Conservation (phyloP, 2,329 filamentous ascomycete genomes). For the Elsinoe fawcettii region DNA sequence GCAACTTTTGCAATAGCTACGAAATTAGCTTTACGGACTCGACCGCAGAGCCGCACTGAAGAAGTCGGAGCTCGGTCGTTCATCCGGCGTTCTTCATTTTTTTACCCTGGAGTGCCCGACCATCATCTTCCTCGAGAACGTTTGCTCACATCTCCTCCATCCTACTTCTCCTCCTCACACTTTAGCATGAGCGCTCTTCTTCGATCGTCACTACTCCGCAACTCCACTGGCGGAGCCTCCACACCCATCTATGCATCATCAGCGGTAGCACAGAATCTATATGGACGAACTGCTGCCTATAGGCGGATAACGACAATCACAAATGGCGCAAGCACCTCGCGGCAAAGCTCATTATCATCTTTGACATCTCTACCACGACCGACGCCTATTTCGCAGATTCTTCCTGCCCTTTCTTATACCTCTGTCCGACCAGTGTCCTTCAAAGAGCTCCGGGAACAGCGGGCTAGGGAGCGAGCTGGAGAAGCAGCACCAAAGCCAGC, state of each 20-base stretch:
- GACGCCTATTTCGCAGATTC: slow-evolving; percentile 33
- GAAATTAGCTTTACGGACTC: neutral
- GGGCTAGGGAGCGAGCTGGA: slow-evolving; percentile 30
- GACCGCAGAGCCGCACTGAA: slow-evolving; percentile 11
- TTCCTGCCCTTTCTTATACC: slow-evolving; percentile 36
- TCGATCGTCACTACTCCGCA: slow-evolving; percentile 11
- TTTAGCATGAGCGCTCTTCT: slow-evolving; percentile 39
- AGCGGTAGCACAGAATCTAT: slow-evolving; percentile 29
- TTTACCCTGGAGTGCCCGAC: slow-evolving; percentile 1
- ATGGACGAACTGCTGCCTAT: slow-evolving; percentile 42
- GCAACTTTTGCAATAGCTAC: slow-evolving; percentile 10
- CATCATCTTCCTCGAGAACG: neutral
- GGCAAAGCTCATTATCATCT: neutral
- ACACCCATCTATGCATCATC: slow-evolving; percentile 25
- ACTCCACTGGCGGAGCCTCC: slow-evolving; percentile 2
- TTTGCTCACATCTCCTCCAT: slow-evolving; percentile 1
- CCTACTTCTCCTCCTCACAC: slow-evolving; percentile 13
- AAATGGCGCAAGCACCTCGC: slow-evolving; percentile 3
- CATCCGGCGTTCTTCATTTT: slow-evolving; percentile 1
- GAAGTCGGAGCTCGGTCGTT: slow-evolving; percentile 8
- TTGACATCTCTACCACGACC: slow-evolving; percentile 20
- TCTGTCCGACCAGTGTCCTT: slow-evolving; percentile 40
- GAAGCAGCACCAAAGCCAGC: slow-evolving; percentile 21
- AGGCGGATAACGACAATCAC: slow-evolving; percentile 35
- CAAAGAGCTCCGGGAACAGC: slow-evolving; percentile 30